A percentile compares a stretch with the other conserved stretches of the same genome.
Evolutionary conservation across 2,329 filamentous ascomycete genomes (phyloP).

Genomic region (Hypoxylon sp.): DNA sequence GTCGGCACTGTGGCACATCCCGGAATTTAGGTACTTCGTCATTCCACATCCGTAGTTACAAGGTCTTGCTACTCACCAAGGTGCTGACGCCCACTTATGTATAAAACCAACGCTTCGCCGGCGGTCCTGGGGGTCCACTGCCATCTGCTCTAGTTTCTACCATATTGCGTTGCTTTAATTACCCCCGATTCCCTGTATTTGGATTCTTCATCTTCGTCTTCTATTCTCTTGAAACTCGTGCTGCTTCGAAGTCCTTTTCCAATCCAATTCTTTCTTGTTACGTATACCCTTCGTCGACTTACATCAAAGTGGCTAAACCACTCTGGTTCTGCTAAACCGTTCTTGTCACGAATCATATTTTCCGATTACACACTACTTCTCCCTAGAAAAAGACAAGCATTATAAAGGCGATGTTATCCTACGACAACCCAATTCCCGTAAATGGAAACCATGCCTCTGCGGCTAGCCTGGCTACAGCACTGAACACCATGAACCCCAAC

Average conservation of each 20-base stretch:
- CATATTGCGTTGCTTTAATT: conserved; percentile 36
- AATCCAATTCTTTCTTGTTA: conserved; percentile 9
- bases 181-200: conserved; percentile 35
- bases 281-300: conserved; percentile 16
- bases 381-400: not conserved
- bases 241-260: conserved; percentile 14
- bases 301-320: conserved; percentile 9
- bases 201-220: conserved; percentile 14
- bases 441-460: conserved; percentile 50
- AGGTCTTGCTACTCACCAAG: conserved; percentile 18
- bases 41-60: conserved; percentile 18
- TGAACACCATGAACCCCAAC: conserved; percentile 42
- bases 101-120: conserved; percentile 34
- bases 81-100: conserved; percentile 38
- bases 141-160: conserved; percentile 33
- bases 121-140: conserved; percentile 31
- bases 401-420: conserved; percentile 58
- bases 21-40: conserved; percentile 34
- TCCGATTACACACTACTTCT: not conserved
- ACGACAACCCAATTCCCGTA: conserved; percentile 57
- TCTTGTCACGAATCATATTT: conserved; percentile 5
- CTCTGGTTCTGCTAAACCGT: not conserved
- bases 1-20: conserved; percentile 35
- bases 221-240: conserved; percentile 16
- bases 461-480: conserved; percentile 43